These are phyloP conservation scores for Telopea speciosissima DNA, from an alignment of 177 flowering plant genomes.

Conservation along the genomic window DNA sequence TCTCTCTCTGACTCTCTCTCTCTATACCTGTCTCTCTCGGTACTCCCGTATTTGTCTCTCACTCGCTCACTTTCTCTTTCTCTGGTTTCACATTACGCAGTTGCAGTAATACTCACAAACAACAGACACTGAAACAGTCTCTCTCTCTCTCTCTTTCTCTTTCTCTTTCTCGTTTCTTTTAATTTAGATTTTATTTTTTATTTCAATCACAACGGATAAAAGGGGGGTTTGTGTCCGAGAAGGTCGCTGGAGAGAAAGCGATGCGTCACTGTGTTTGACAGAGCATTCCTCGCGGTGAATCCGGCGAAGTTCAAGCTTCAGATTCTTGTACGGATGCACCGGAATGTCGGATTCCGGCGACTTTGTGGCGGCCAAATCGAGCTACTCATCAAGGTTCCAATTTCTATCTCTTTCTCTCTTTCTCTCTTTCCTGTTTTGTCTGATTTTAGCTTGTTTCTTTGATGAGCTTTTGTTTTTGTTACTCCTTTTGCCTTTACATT, in stretches of 20 bases:
- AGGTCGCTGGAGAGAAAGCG: conserved; percentile 15
- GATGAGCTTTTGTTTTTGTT: conserved; percentile 2
- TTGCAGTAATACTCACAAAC: background rate
- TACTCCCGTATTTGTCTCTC: too few relatives aligned
- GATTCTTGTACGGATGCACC: conserved; percentile 4
- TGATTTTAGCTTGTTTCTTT: conserved; percentile 1
- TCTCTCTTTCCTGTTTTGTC: conserved; percentile 2
- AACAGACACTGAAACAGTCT: background rate
- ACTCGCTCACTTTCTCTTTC: background rate
- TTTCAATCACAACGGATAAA: conserved; percentile 16
- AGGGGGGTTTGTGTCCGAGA: conserved; percentile 27
- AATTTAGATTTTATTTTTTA: too few relatives aligned
- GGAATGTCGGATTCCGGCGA: conserved; percentile 23
- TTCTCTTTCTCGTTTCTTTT: too few relatives aligned
- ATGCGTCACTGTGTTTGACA: background rate
- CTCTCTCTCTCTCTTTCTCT: too few relatives aligned
- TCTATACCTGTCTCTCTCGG: background rate
- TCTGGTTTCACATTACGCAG: background rate
- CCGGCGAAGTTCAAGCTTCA: conserved; percentile 12
- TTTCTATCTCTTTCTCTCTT: conserved; percentile 13
- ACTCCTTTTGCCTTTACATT: background rate
- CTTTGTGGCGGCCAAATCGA: background rate
- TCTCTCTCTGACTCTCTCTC: background rate
- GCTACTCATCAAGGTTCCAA: conserved; percentile 11
- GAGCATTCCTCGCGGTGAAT: background rate